Evolutionary conservation across 352 stramenopile species (phyloP).

Genomic region (Phytophthora hibernalis): DNA sequence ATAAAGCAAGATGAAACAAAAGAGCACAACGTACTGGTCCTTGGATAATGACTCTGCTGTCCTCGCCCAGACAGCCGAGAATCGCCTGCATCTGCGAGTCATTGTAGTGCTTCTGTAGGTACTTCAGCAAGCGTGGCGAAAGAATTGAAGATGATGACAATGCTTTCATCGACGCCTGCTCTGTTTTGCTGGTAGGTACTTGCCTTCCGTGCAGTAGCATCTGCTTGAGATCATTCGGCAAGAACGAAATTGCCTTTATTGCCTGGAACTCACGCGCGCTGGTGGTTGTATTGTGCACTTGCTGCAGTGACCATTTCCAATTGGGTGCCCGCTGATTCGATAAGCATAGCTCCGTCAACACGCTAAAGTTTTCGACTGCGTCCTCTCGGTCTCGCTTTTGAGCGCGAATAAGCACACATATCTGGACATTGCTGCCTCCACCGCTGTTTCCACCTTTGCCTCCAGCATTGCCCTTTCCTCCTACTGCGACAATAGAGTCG

Average conservation of each 20-base stretch:
- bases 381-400: slow-evolving; percentile 34
- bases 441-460: slow-evolving; percentile 9
- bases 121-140: slow-evolving; percentile 49
- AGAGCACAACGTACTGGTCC: slow-evolving; percentile 58
- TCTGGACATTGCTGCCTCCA: slow-evolving; percentile 47
- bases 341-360: slow-evolving; percentile 72
- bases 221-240: slow-evolving; percentile 57
- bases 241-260: slow-evolving; percentile 67
- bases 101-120: slow-evolving; percentile 77
- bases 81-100: slow-evolving; percentile 77
- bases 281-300: slow-evolving; percentile 79
- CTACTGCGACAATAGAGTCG: slow-evolving; percentile 67
- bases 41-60: slow-evolving; percentile 81
- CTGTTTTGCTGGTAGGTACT: slow-evolving; percentile 17
- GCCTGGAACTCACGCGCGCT: slow-evolving; percentile 85
- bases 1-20: background rate
- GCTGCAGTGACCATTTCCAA: slow-evolving; percentile 72
- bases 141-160: slow-evolving; percentile 32
- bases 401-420: slow-evolving; percentile 69
- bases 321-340: slow-evolving; percentile 62
- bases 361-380: slow-evolving; percentile 44
- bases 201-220: slow-evolving; percentile 56
- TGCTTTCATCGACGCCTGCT: slow-evolving; percentile 7
- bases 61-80: slow-evolving; percentile 63
- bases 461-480: slow-evolving; percentile 24